phyloP scores from a whole-genome alignment of 2,329 filamentous ascomycete species.

The Paradendryphiella salina region DNA sequence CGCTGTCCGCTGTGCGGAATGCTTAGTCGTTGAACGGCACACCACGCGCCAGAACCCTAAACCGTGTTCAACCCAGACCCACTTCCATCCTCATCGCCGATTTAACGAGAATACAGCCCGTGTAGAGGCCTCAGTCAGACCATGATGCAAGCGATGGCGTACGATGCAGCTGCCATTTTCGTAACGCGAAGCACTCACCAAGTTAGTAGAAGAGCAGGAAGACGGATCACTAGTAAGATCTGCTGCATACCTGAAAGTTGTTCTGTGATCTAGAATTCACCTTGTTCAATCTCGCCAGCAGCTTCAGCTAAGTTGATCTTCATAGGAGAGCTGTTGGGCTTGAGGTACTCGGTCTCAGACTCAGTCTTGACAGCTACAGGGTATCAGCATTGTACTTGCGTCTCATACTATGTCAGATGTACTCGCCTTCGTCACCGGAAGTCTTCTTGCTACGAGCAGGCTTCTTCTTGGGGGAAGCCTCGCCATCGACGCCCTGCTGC shows the following conservation, averaged over 20 bases:
- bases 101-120: no score
- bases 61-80: neutral
- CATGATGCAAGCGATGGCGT: neutral
- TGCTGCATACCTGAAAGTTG: neutral
- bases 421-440: conserved; percentile 24
- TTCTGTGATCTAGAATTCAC: conserved; percentile 18
- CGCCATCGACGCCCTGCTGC: conserved; percentile 40
- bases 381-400: conserved; percentile 7
- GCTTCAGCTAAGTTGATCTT: conserved; percentile 2
- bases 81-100: neutral
- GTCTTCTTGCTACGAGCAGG: conserved; percentile 30
- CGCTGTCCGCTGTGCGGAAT: neutral
- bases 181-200: neutral
- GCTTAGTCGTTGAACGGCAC: neutral
- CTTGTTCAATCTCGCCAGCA: conserved; percentile 9
- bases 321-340: neutral
- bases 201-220: neutral
- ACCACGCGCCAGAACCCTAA: neutral
- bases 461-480: conserved; percentile 41
- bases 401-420: neutral
- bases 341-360: conserved; percentile 4
- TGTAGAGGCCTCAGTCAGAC: neutral
- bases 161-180: neutral
- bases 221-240: neutral
- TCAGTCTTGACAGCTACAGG: conserved; percentile 16